Evolutionary conservation across 1,139 yeast species (phyloP).

Genomic region (Kluyveromyces sp.): DNA sequence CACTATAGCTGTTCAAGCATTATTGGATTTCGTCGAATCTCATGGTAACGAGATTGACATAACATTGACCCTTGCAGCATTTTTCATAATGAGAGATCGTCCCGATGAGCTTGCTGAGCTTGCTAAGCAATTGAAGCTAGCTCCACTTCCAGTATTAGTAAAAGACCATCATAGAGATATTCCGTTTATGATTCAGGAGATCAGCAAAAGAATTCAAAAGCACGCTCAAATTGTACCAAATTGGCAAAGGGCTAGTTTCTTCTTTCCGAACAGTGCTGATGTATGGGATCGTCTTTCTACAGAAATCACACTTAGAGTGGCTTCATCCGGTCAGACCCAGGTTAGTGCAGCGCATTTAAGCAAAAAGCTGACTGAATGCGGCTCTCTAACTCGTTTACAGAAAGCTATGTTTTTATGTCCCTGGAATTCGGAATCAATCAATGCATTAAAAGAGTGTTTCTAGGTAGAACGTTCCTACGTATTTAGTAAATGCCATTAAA

Average conservation of each 20-base stretch:
- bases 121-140: slow-evolving; percentile 52
- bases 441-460: slow-evolving; percentile 27
- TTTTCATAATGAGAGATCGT: slow-evolving; percentile 54
- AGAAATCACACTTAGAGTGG: slow-evolving; percentile 49
- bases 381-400: slow-evolving; percentile 49
- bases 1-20: slow-evolving; percentile 72
- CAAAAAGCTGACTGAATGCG: slow-evolving; percentile 41
- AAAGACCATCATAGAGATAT: slow-evolving; percentile 48
- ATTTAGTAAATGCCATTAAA: too few relatives aligned
- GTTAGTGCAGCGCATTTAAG: slow-evolving; percentile 49
- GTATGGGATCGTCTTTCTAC: slow-evolving; percentile 62
- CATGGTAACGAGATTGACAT: slow-evolving; percentile 61
- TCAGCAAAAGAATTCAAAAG: slow-evolving; percentile 35
- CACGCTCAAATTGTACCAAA: slow-evolving; percentile 25
- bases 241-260: slow-evolving; percentile 66
- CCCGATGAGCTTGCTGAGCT: slow-evolving; percentile 52
- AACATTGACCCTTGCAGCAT: slow-evolving; percentile 71
- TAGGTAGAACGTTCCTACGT: slow-evolving; percentile 8
- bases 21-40: slow-evolving; percentile 54
- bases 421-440: slow-evolving; percentile 28
- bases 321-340: slow-evolving; percentile 36
- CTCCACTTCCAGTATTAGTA: slow-evolving; percentile 44
- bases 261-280: slow-evolving; percentile 62
- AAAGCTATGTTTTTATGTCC: slow-evolving; percentile 51
- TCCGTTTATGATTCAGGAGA: slow-evolving; percentile 53